Percentiles rank a stretch among this genome's conserved stretches.
phyloP scores from a whole-genome alignment of 192 early-diverging fungal genomes.

The Umbelopsis ramanniana region DNA sequence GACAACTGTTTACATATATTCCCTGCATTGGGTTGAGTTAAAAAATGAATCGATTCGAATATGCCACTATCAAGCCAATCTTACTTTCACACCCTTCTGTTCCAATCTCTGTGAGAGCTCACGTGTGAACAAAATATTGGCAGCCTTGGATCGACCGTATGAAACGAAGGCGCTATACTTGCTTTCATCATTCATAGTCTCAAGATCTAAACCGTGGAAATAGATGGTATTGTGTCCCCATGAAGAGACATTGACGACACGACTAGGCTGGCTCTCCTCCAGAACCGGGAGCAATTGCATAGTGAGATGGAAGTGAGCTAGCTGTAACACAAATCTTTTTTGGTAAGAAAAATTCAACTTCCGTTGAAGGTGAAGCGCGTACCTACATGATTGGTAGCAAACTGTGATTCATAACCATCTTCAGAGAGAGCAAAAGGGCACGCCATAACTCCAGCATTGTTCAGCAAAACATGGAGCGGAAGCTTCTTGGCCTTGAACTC shows the following conservation, averaged over 20 bases:
- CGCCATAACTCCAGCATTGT: slow-evolving; percentile 69
- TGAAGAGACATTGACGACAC: slow-evolving; percentile 41
- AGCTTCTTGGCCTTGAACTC: slow-evolving; percentile 39
- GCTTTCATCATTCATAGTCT: slow-evolving; percentile 28
- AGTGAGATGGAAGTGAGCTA: slow-evolving; percentile 44
- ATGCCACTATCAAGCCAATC: not conserved
- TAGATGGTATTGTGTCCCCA: slow-evolving; percentile 12
- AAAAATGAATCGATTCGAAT: not conserved
- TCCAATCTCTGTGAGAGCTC: slow-evolving; percentile 32
- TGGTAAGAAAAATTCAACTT: not conserved
- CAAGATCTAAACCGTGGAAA: slow-evolving; percentile 23
- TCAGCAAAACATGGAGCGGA: slow-evolving; percentile 56
- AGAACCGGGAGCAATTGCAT: slow-evolving; percentile 30
- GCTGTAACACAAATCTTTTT: not conserved
- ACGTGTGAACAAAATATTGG: slow-evolving; percentile 37
- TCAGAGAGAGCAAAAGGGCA: slow-evolving; percentile 42
- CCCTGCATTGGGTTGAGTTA: not conserved
- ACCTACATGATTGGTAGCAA: slow-evolving; percentile 57
- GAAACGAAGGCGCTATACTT: slow-evolving; percentile 22
- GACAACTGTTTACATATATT: slow-evolving; percentile 33
- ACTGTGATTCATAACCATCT: slow-evolving; percentile 65
- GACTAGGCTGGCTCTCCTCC: slow-evolving; percentile 28
- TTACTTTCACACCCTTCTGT: slow-evolving; percentile 34
- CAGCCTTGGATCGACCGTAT: slow-evolving; percentile 28
- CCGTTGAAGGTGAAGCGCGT: not conserved